These are phyloP conservation scores for Athelia sp. DNA, from an alignment of 1,284 basidiomycete genomes.

Conservation along the genomic window DNA sequence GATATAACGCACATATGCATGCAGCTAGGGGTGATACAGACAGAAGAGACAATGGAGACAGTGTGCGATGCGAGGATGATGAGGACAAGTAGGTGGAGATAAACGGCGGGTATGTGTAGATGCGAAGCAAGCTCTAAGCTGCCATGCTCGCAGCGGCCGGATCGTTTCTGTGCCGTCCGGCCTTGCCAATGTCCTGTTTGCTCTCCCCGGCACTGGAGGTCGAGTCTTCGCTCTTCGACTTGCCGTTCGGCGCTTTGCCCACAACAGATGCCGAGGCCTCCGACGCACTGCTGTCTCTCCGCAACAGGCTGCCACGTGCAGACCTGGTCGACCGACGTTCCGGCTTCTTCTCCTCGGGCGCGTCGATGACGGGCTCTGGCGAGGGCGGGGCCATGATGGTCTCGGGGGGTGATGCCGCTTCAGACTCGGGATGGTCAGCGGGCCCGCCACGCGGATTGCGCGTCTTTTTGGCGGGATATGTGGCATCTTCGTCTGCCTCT, in stretches of 20 bases:
- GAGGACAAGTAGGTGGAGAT: background rate
- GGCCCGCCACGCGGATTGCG: conserved; percentile 41
- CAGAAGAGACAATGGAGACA: background rate
- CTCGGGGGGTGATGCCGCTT: conserved; percentile 4
- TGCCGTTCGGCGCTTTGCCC: conserved; percentile 15
- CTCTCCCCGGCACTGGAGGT: conserved; percentile 14
- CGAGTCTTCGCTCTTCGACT: conserved; percentile 13
- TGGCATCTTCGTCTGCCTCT: conserved; percentile 59
- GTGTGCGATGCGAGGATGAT: background rate
- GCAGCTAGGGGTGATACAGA: background rate
- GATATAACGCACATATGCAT: background rate
- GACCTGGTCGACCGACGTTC: conserved; percentile 44
- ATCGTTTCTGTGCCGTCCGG: conserved; percentile 40
- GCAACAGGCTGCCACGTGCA: conserved; percentile 25
- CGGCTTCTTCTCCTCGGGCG: conserved; percentile 20
- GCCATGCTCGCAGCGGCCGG: background rate
- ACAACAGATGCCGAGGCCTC: conserved; percentile 32
- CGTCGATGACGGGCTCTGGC: conserved; percentile 15
- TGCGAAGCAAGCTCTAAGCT: too few species aligned
- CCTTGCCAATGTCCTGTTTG: conserved; percentile 22
- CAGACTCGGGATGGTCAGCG: conserved; percentile 14
- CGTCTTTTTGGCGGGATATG: conserved; percentile 67
- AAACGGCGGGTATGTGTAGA: background rate
- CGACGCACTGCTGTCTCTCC: conserved; percentile 35
- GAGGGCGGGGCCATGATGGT: conserved; percentile 1